Conservation (phyloP, 352 stramenopile genomes). For the Phytophthora niederhauseri region DNA sequence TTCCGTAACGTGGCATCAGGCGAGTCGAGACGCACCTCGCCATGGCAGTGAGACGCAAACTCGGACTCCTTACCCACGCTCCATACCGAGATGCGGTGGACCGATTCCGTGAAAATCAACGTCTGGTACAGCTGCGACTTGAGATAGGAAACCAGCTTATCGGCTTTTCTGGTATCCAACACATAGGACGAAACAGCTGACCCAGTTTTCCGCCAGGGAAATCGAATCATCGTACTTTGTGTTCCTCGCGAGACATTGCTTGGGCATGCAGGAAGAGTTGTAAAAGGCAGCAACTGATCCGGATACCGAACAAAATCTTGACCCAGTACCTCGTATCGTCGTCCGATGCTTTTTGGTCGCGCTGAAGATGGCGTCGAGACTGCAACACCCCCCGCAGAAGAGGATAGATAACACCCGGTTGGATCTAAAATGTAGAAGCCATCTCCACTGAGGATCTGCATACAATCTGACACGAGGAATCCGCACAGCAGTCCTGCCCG, state of each 20-base stretch:
- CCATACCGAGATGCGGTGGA: slow-evolving; percentile 68
- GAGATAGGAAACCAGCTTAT: slow-evolving; percentile 46
- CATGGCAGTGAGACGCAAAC: slow-evolving; percentile 60
- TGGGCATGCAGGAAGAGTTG: slow-evolving; percentile 60
- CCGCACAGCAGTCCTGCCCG: slow-evolving; percentile 59
- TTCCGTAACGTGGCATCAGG: slow-evolving; percentile 47
- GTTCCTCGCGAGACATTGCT: slow-evolving; percentile 58
- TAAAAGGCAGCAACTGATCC: slow-evolving; percentile 79
- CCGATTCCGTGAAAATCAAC: slow-evolving; percentile 71
- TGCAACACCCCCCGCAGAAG: slow-evolving; percentile 21
- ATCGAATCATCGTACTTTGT: slow-evolving; percentile 70
- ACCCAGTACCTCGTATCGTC: slow-evolving; percentile 64
- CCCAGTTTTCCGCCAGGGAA: slow-evolving; percentile 58
- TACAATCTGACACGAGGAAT: slow-evolving; percentile 74
- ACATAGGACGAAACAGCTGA: slow-evolving; percentile 52
- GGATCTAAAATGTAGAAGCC: slow-evolving; percentile 82
- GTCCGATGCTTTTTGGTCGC: slow-evolving; percentile 33
- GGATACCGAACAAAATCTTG: slow-evolving; percentile 73
- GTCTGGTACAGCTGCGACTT: slow-evolving; percentile 58
- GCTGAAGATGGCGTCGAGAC: slow-evolving; percentile 6
- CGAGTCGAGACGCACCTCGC: slow-evolving; percentile 50
- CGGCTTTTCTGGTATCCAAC: slow-evolving; percentile 31
- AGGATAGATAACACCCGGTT: slow-evolving; percentile 49
- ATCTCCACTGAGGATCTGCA: slow-evolving; percentile 81
- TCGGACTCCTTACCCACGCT: slow-evolving; percentile 71